phyloP scores from a whole-genome alignment of 331 rosid species.

The Phaseolus coccineus region DNA sequence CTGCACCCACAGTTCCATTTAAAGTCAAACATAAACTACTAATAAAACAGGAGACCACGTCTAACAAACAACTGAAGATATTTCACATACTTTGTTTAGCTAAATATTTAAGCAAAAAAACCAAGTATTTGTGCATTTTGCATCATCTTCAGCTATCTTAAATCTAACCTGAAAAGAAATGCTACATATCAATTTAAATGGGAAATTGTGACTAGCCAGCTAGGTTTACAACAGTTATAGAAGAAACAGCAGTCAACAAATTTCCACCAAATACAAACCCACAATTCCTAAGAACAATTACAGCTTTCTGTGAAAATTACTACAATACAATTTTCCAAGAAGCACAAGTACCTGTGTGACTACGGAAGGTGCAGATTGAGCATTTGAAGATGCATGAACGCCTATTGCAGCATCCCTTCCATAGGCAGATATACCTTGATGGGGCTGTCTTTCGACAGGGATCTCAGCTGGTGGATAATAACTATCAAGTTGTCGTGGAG shows the following conservation, averaged over 20 bases:
- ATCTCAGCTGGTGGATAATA: constrained; percentile 79
- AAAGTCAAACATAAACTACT: constrained; percentile 21
- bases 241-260: constrained; percentile 28
- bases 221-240: constrained; percentile 23
- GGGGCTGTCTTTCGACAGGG: constrained; percentile 89
- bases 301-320: constrained; percentile 20
- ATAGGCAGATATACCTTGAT: constrained; percentile 96
- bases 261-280: neutral
- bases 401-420: constrained; percentile 87
- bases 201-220: constrained; percentile 24
- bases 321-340: constrained; percentile 31
- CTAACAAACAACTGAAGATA: constrained; percentile 25
- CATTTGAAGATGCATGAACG: constrained; percentile 69
- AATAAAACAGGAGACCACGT: neutral
- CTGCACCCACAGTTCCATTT: constrained; percentile 28
- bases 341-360: constrained; percentile 77
- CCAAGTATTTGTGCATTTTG: neutral
- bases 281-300: constrained; percentile 12
- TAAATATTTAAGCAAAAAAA: constrained; percentile 1
- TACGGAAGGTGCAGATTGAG: constrained; percentile 81
- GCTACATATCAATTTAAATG: constrained; percentile 8
- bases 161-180: constrained; percentile 32
- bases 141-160: constrained; percentile 18
- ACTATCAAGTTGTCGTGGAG: constrained; percentile 79
- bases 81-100: constrained; percentile 2